Evolutionary conservation across 1,284 basidiomycete genomes (phyloP), one percentile per base, ranked within the genome.

Genomic region (Exsudoporus floridanus): DNA sequence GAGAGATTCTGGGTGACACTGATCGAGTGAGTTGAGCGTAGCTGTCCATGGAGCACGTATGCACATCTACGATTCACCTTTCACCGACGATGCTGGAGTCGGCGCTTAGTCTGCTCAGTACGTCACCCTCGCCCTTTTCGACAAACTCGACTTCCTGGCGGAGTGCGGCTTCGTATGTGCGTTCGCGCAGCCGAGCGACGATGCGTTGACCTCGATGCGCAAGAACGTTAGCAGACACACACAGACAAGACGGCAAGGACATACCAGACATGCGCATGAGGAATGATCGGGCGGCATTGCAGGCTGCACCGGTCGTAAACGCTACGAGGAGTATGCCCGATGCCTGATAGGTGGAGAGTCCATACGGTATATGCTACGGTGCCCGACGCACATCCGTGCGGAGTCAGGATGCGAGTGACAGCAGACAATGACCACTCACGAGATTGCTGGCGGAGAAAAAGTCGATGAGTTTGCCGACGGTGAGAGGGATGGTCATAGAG

Each of bases 21-120:
- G 38, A 18, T 7, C 2, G 4, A 8, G 31, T 9, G 16, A 0
- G 25, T 56, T 58, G 43, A 30, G 53, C 28, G 44, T 30, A n/a
- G n/a, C 18, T 14, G 23, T n/a, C 44, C 16, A 27, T 10, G 28
- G 46, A 27, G n/a, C 21, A 40, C 6, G 21, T 42, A 48, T 25
- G 16, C 35, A 30, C 5, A 8, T 28, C 9, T 19, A 47, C 28
- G 6, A 71, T 76, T 51, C 61, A 88, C 87, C 90, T 92, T 73
- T 98, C 96, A 37, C 97, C 97, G 37, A 99, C 91, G 56, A 99
- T 92, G 63, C 86, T 93, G 10, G 92, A 92, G 69, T 99, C 96
- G 7, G 90, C 89, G 54, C 90, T 95, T 35, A 99, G 79, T 41
- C 96, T 77, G 66, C 92, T 95, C 38, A 99, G 77, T 10, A 98